A percentile compares a stretch with the other conserved stretches of the same genome.
Evolutionary conservation across 2,329 filamentous ascomycete species (phyloP).

Genomic region (Diaporthe sp.): DNA sequence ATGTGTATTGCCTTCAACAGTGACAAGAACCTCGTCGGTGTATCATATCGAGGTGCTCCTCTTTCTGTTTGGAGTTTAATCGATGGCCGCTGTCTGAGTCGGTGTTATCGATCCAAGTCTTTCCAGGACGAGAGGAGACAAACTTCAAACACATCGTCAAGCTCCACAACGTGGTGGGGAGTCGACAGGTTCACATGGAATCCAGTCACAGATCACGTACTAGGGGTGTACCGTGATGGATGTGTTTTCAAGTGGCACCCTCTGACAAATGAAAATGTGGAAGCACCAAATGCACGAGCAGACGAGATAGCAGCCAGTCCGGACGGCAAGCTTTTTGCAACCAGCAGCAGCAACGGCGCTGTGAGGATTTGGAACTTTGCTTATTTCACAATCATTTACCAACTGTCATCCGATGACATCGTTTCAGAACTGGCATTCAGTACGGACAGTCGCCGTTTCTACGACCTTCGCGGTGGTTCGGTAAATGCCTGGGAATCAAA

Average conservation of each 20-base stretch:
- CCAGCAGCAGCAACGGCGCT: not conserved
- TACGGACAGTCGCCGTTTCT: not conserved
- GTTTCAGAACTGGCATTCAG: not conserved
- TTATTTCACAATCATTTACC: not conserved
- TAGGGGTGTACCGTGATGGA: not conserved
- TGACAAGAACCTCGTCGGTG: not conserved
- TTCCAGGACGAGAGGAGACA: not conserved
- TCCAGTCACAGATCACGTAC: not conserved
- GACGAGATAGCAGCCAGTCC: conserved; percentile 13
- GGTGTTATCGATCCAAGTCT: not conserved
- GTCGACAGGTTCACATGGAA: conserved; percentile 8
- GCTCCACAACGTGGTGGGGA: not conserved
- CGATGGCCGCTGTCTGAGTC: not conserved
- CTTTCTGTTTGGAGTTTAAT: not conserved
- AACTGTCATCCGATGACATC: not conserved
- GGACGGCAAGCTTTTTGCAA: conserved; percentile 1
- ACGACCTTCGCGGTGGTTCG: not conserved
- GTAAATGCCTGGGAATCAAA: not conserved
- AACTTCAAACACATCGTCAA: not conserved
- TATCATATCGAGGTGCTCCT: not conserved
- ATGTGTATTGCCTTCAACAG: not conserved
- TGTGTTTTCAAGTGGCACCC: conserved; percentile 13
- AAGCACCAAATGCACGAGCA: not conserved
- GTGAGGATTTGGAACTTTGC: conserved; percentile 4
- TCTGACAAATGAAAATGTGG: not conserved